Evolutionary conservation across 1,284 basidiomycete genomes (phyloP), one percentile per base, ranked within the genome.

Genomic region (Microbotryum scabiosae): DNA sequence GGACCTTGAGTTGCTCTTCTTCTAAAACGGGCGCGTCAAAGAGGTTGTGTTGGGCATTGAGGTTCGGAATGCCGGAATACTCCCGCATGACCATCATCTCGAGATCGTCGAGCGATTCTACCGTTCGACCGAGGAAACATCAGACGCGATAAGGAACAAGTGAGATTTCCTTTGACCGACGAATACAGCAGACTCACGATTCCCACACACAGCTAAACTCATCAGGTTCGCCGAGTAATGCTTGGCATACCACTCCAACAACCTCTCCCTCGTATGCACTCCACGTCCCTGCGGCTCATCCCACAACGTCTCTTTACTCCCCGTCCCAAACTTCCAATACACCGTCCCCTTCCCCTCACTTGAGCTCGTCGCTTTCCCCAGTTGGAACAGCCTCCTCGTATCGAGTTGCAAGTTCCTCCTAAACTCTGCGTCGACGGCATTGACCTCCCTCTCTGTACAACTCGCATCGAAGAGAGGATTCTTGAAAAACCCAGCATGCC

Each of bases 391-490:
- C 25, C 93, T 84, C 5, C 59, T 54, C 52, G 36, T 23, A 26
- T 97, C 94, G 18, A 80, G 80, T 75, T 96, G 92, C 52, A 91
- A 82, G 73, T 98, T 98, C 80, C 97, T 96, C 79, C 92, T 91
- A 80, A 97, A 87, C 75, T 99, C 96, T 2, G 91, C 96, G 74
- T 98, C 88, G 49, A 99, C 94, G 1, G 96, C 96, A 68, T 92
- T 92, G 69, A 97, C 83, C 76, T 99, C 96, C 51, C 96, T 84
- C 57, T 87, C 84, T 0, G 94, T 94, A 74, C 94, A 94, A 18
- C 88, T 90, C 0, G 87, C 83, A 5, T 63, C 60, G 73, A 99
- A 98, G 52, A 97, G 82, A 0, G 96, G 96, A 44, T 84, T 87
- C 67, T 88, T 85, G 77, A 99, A 98, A 79, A 98, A 97, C 1